Evolutionary conservation across 2,329 filamentous ascomycete species (phyloP).

Genomic region (Ophiostoma triangulosporum): DNA sequence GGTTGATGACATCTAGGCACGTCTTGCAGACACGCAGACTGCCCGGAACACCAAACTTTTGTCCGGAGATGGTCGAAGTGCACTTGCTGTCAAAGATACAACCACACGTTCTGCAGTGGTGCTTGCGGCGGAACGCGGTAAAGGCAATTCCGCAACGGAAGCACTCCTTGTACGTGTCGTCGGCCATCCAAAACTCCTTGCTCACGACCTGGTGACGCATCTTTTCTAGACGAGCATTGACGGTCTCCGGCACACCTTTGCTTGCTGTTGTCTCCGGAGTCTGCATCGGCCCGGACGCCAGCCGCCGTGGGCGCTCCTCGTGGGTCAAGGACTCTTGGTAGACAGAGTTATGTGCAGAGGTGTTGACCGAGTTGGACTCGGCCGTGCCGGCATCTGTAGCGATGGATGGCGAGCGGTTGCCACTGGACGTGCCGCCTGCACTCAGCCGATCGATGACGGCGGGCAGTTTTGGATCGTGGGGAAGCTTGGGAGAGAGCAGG

Average conservation of each 20-base stretch:
- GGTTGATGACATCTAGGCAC: conserved; percentile 82
- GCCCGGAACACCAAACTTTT: conserved; percentile 74
- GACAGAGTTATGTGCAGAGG: conserved; percentile 44
- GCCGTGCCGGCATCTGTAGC: conserved; percentile 43
- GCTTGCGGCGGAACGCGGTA: conserved; percentile 86
- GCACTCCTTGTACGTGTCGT: conserved; percentile 95
- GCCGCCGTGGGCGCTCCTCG: conserved; percentile 30
- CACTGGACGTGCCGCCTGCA: conserved; percentile 29
- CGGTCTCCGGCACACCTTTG: conserved; percentile 43
- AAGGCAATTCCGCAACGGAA: conserved; percentile 86
- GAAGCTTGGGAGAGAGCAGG: neutral
- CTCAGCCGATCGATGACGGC: conserved; percentile 43
- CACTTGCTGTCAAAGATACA: conserved; percentile 98
- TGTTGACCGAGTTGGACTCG: conserved; percentile 43
- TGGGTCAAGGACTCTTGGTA: conserved; percentile 42
- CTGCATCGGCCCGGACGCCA: conserved; percentile 32
- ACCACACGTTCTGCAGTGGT: conserved; percentile 92
- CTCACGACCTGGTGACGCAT: conserved; percentile 80
- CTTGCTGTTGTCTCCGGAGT: conserved; percentile 43
- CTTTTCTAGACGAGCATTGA: conserved; percentile 50
- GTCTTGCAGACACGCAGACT: conserved; percentile 83
- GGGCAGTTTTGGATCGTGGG: conserved; percentile 28
- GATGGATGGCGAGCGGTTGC: conserved; percentile 40
- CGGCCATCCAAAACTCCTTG: conserved; percentile 98
- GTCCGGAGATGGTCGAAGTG: conserved; percentile 78